Evolutionary conservation across 192 early-diverging fungal species (phyloP).

Genomic region (Funneliformis mosseae): DNA sequence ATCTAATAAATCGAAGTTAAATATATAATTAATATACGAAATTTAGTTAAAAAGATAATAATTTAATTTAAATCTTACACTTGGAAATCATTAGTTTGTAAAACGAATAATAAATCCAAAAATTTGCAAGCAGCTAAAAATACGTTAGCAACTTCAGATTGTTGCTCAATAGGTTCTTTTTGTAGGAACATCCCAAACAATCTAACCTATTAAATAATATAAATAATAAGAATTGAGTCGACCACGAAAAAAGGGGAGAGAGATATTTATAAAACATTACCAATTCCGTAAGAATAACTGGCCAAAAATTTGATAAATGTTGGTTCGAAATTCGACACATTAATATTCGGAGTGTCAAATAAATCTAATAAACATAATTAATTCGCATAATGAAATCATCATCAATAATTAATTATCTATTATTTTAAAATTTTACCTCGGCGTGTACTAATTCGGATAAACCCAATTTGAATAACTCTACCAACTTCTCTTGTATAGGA

Average conservation of each 20-base stretch:
- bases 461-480: slow-evolving; percentile 78
- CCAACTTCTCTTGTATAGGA: slow-evolving; percentile 82
- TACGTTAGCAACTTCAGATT: slow-evolving; percentile 66
- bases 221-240: neutral
- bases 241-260: neutral
- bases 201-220: slow-evolving; percentile 53
- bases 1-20: slow-evolving; percentile 47
- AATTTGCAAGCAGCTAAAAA: slow-evolving; percentile 89
- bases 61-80: slow-evolving; percentile 58
- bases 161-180: slow-evolving; percentile 45
- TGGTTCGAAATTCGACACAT: slow-evolving; percentile 77
- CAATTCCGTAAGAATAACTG: slow-evolving; percentile 85
- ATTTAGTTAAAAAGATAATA: neutral
- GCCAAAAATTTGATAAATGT: slow-evolving; percentile 91
- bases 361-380: slow-evolving; percentile 50
- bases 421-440: slow-evolving; percentile 49
- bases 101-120: slow-evolving; percentile 77
- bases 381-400: neutral
- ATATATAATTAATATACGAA: neutral
- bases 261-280: slow-evolving; percentile 45
- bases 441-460: slow-evolving; percentile 71
- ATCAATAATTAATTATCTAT: neutral
- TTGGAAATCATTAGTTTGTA: slow-evolving; percentile 83
- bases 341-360: slow-evolving; percentile 80
- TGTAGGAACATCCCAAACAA: slow-evolving; percentile 64